phyloP scores from a whole-genome alignment of 495 filamentous ascomycete species.

The Penicillium soppii region DNA sequence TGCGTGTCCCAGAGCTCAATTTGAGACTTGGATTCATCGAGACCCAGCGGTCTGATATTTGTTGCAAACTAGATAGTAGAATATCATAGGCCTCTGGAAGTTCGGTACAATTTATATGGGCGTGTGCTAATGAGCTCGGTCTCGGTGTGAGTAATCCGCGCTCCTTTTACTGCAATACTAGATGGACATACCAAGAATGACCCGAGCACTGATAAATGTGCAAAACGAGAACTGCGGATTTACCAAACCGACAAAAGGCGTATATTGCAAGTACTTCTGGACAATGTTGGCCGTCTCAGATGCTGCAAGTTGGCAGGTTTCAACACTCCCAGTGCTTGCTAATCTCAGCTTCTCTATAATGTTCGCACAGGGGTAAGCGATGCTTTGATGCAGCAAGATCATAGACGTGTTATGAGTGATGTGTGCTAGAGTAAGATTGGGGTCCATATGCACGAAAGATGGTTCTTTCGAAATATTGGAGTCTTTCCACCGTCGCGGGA shows the following conservation, averaged over 20 bases:
- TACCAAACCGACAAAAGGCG: conserved; percentile 16
- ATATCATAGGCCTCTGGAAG: not conserved
- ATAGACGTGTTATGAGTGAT: conserved; percentile 48
- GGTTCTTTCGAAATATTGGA: conserved; percentile 34
- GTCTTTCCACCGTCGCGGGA: conserved; percentile 38
- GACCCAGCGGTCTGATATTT: not conserved
- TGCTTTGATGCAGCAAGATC: conserved; percentile 44
- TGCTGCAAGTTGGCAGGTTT: conserved; percentile 26
- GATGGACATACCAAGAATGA: too few species aligned
- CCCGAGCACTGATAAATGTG: conserved; percentile 28
- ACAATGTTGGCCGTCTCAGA: conserved; percentile 22
- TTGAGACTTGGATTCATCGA: conserved; percentile 2
- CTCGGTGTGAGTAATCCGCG: too few species aligned
- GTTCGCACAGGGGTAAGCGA: conserved; percentile 37
- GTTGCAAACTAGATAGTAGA: conserved; percentile 1
- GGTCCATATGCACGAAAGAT: conserved; percentile 37
- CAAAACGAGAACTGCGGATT: conserved; percentile 28
- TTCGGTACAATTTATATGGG: not conserved
- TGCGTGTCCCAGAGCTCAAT: not conserved
- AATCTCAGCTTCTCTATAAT: conserved; percentile 20
- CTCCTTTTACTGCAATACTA: too few species aligned
- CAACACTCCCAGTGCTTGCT: conserved; percentile 12
- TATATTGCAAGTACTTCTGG: conserved; percentile 17
- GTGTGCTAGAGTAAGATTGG: conserved; percentile 44
- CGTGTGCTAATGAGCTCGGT: too few species aligned